Base-by-base conservation (phyloP, 2,329 filamentous ascomycete species). In the Neoscytalidium dimidiatum region DNA sequence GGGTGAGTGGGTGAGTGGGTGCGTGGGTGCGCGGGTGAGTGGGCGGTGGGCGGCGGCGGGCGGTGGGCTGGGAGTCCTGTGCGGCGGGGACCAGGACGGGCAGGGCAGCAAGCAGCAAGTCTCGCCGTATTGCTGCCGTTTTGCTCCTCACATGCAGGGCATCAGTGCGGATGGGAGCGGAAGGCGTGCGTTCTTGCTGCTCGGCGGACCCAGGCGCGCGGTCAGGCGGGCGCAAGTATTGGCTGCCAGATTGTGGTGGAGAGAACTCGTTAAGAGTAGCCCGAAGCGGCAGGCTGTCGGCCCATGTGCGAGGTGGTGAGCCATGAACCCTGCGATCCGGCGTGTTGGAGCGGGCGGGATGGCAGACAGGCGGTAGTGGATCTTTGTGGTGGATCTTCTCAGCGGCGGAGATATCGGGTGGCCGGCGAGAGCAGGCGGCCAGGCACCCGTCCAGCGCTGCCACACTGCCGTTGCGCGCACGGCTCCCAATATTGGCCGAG, bases 231-330 rank as follows among this genome's bases (percentile, higher is more conserved):
- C 56, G 35, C 38, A 26, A 60, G 56, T 60, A 60, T 60, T 60
- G 56, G 56, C 38, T 46, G 56, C 56, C 35, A 60, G 56, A 60
- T 60, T 60, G 56, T 60, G 56, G 56, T 60, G 56, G 56, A 60
- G 56, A 46, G 41, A 11, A 60, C 56, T 60, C 56, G 56, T 46
- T 23, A 33, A 46, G 38, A 29, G 38, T 60, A 44, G 56, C 56
- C 56, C 7, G 53, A 58, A 43, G 35, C 35, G 53, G 53, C 38
- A 58, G 23, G 23, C 53, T 58, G 53, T 43, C 53, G 52, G 52
- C 52, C 52, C 52, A 53, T 53, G 48, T 53, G 49, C n/a, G 49
- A 53, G 49, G 49, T 53, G 52, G 52, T 56, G 52, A 56, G 52
- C 52, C 33, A 28, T 44, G 53, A 58, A 60, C 56, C 56, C 56